Percentiles rank a stretch among this genome's conserved stretches.
These are phyloP conservation scores for Beverwykella pulmonaria DNA, from an alignment of 495 filamentous ascomycete species.

Conservation along the genomic window DNA sequence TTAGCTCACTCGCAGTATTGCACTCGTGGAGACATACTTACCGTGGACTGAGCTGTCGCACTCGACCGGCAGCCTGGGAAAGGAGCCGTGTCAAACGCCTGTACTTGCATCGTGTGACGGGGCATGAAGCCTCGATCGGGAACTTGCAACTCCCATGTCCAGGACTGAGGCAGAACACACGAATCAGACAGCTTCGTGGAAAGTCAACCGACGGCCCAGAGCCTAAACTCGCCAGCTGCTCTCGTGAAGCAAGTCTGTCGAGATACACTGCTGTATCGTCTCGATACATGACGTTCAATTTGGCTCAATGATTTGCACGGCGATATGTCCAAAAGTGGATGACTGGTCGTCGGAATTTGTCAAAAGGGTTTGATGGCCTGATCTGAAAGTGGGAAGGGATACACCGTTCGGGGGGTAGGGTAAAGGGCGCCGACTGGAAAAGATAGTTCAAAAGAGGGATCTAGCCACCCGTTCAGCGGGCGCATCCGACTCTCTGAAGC, in stretches of 20 bases:
- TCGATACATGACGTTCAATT: slow-evolving; percentile 11
- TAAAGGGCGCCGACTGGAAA: background rate
- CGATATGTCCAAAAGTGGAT: slow-evolving; percentile 13
- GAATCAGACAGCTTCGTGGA: background rate
- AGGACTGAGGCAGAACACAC: background rate
- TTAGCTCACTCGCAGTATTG: background rate
- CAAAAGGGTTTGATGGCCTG: background rate
- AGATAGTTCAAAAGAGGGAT: slow-evolving; percentile 1
- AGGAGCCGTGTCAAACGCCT: background rate
- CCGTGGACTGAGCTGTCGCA: background rate
- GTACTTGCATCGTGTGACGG: background rate
- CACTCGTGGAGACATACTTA: background rate
- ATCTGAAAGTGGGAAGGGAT: background rate
- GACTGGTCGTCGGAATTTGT: background rate
- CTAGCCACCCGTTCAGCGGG: slow-evolving; percentile 22
- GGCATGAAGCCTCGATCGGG: background rate
- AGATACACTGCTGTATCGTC: background rate
- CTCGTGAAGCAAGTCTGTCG: background rate
- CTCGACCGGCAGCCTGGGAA: background rate
- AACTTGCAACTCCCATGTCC: background rate
- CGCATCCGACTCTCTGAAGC: slow-evolving; percentile 7
- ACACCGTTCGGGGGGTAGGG: background rate
- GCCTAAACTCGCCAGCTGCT: background rate
- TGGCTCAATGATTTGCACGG: slow-evolving; percentile 21
- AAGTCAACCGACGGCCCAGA: background rate